Evolutionary conservation across 192 early-diverging fungal genomes (phyloP).

Genomic region (Coemansia sp.): DNA sequence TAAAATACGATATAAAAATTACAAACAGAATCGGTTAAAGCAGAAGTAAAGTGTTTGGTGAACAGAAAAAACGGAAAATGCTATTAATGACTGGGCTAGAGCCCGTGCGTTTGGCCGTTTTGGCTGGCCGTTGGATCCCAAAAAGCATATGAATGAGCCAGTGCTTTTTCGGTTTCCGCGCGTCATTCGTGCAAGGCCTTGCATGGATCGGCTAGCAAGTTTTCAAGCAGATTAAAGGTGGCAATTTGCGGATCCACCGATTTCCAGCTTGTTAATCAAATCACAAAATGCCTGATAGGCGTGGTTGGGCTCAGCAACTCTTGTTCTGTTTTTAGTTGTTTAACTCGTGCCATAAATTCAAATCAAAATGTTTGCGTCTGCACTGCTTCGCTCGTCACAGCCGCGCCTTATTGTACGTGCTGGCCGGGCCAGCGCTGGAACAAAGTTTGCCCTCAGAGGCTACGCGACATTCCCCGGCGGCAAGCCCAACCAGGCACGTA

Average conservation of each 20-base stretch:
- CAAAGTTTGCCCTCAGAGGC: background rate
- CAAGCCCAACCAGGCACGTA: slow-evolving; percentile 20
- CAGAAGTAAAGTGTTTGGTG: background rate
- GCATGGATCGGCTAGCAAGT: background rate
- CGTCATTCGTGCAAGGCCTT: slow-evolving; percentile 1
- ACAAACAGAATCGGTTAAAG: background rate
- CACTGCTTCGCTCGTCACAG: slow-evolving; percentile 9
- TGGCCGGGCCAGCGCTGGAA: background rate
- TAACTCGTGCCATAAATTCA: background rate
- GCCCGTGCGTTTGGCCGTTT: too few species aligned
- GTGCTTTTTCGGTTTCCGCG: background rate
- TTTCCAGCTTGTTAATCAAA: too few species aligned
- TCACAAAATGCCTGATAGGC: too few species aligned
- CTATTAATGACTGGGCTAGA: too few species aligned
- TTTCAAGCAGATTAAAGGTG: too few species aligned
- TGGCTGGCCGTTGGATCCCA: too few species aligned
- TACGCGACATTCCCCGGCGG: background rate
- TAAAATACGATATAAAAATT: background rate
- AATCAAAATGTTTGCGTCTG: background rate
- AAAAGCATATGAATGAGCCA: too few species aligned
- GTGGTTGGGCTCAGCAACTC: too few species aligned
- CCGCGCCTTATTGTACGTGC: background rate
- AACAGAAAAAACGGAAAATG: background rate
- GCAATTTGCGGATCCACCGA: too few species aligned
- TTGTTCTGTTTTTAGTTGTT: background rate